Evolutionary conservation across 2,329 filamentous ascomycete species (phyloP).

Genomic region (Salinomyces thailandicus): DNA sequence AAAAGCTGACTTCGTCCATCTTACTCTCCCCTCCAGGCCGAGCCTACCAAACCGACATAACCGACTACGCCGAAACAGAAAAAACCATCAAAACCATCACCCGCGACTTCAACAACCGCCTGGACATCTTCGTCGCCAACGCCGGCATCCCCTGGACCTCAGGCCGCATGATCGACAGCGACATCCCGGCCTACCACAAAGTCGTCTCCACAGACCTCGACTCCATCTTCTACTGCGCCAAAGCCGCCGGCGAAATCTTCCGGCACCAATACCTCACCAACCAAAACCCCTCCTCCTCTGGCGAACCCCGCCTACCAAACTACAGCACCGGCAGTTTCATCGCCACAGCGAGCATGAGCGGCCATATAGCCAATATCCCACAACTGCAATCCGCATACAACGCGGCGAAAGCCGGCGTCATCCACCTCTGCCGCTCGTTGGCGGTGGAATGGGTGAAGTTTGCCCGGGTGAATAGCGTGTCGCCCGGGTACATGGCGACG

Average conservation of each 20-base stretch:
- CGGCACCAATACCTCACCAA: conserved; percentile 59
- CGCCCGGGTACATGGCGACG: conserved; percentile 65
- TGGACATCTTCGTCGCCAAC: conserved; percentile 73
- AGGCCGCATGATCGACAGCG: conserved; percentile 55
- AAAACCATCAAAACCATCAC: conserved; percentile 33
- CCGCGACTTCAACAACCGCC: conserved; percentile 59
- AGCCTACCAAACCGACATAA: conserved; percentile 42
- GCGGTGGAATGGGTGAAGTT: conserved; percentile 70
- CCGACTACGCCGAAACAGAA: conserved; percentile 32
- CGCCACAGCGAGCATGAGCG: conserved; percentile 68
- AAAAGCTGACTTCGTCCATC: too few species aligned
- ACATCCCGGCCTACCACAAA: conserved; percentile 52
- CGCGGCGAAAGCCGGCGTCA: conserved; percentile 28
- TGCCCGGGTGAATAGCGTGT: conserved; percentile 61
- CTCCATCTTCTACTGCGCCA: conserved; percentile 67
- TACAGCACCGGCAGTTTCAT: conserved; percentile 41
- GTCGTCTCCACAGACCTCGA: conserved; percentile 64
- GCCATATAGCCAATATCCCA: conserved; percentile 66
- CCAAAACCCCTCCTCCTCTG: conserved; percentile 27
- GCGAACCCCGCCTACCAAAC: conserved; percentile 29
- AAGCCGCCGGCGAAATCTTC: conserved; percentile 59
- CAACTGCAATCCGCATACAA: conserved; percentile 55
- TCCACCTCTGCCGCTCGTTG: conserved; percentile 50
- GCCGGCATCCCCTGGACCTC: conserved; percentile 65
- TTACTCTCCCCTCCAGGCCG: conserved; percentile 31